Evolutionary conservation across 352 stramenopile genomes (phyloP), one percentile per base, ranked within the genome.

Genomic region (Labyrinthula sp.): DNA sequence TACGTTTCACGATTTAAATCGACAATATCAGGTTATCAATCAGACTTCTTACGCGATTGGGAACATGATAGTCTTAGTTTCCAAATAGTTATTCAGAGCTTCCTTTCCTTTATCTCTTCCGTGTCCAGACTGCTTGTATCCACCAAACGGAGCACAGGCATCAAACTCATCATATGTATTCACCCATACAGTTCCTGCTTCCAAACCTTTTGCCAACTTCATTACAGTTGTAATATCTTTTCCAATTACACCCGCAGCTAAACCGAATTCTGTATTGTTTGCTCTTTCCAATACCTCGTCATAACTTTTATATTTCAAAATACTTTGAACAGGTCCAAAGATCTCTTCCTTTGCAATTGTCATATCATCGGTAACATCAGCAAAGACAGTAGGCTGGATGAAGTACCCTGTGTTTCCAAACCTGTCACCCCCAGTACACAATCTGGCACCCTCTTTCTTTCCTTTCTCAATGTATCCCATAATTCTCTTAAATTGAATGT

Each of bases 301-400:
- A 24, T 86, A 63, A 17, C 63, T 76, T 55, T 77, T 72, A 56
- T 87, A 89, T 54, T 79, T 78, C 39, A 87, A 56, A 24, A 90
- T 74, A 2, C 47, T 63, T 33, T 88, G 77, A 17, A 89, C 72
- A 1, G 75, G 76, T n/a, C 79, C 78, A 55, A 91, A 89, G 38
- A 90, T 79, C 63, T 92, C 79, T 45, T 90, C 75, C 31, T 71
- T 63, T 15, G 72, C 75, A 47, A 90, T 88, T 15, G 58, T 77
- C 69, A 82, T 82, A 61, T 80, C 64, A 55, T 73, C 70, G 33
- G 47, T 65, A 14, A 61, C 65, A 38, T 38, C 47, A 4, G 45
- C 28, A 22, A 70, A 66, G 8, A 70, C 47, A 7, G 63, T 72
- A 14, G 61, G 62, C 43, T 59, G 3, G 4, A 68, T 37, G 23